Conservation (phyloP, 2,329 filamentous ascomycete species). For the Fusarium sp. region DNA sequence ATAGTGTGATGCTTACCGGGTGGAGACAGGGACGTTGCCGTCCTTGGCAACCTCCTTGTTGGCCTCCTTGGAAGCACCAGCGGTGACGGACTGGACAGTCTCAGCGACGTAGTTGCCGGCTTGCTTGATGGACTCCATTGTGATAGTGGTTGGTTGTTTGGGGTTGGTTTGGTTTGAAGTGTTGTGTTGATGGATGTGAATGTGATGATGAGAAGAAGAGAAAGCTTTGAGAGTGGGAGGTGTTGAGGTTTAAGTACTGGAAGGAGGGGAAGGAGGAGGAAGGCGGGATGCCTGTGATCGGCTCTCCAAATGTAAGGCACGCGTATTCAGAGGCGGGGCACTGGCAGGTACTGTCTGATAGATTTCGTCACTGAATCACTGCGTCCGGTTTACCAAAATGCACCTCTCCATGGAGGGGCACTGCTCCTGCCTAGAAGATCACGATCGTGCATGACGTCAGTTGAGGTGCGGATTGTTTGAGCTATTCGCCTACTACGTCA, state of each 20-base stretch:
- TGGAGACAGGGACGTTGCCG: slow-evolving; percentile 62
- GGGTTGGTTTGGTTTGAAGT: slow-evolving; percentile 30
- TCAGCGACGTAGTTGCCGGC: slow-evolving; percentile 78
- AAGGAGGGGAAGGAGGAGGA: slow-evolving; percentile 6
- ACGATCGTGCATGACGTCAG: slow-evolving; percentile 38
- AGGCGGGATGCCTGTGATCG: slow-evolving; percentile 11
- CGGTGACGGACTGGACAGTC: slow-evolving; percentile 68
- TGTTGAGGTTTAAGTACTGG: slow-evolving; percentile 41
- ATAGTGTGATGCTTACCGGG: slow-evolving; percentile 59
- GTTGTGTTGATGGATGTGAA: slow-evolving; percentile 19
- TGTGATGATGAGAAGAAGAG: slow-evolving; percentile 20
- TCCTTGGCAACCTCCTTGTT: slow-evolving; percentile 78
- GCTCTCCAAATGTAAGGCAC: slow-evolving; percentile 22
- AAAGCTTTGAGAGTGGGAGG: slow-evolving; percentile 5
- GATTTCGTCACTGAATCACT: neutral
- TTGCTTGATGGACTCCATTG: slow-evolving; percentile 69
- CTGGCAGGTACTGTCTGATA: slow-evolving; percentile 20
- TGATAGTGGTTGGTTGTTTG: slow-evolving; percentile 45
- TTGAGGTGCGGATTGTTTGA: slow-evolving; percentile 5
- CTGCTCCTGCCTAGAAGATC: slow-evolving; percentile 8
- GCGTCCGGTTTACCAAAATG: slow-evolving; percentile 3
- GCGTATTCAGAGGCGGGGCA: neutral
- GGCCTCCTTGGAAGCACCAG: slow-evolving; percentile 73
- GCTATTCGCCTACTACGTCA: slow-evolving; percentile 30
- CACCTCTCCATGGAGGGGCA: slow-evolving; percentile 15